Evolutionary conservation across 2,329 filamentous ascomycete genomes (phyloP).

Genomic region (Gyromitra esculenta): DNA sequence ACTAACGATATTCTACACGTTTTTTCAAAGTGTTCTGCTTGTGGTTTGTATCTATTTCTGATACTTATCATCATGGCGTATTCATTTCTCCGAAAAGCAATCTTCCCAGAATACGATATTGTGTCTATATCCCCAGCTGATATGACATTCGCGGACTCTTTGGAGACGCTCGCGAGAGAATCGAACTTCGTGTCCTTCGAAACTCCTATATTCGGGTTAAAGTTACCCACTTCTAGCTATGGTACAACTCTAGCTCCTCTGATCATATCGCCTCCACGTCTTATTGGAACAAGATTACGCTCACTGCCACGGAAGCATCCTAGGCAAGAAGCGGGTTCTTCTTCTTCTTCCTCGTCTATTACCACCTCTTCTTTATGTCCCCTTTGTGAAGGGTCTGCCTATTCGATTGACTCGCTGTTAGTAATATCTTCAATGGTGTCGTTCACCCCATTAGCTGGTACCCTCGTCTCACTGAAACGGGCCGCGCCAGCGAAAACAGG

Average conservation of each 20-base stretch:
- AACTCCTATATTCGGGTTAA: slow-evolving; percentile 13
- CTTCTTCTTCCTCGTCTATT: background rate
- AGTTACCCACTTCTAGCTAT: background rate
- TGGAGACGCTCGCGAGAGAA: background rate
- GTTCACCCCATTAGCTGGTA: background rate
- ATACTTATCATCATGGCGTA: background rate
- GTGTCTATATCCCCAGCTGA: background rate
- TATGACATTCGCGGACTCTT: background rate
- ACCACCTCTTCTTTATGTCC: background rate
- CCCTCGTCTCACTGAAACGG: background rate
- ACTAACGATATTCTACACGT: background rate
- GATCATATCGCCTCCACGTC: background rate
- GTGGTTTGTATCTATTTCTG: background rate
- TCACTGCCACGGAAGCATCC: background rate
- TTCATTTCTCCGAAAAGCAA: background rate
- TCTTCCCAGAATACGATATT: background rate
- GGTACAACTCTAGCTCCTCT: background rate
- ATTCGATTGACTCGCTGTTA: background rate
- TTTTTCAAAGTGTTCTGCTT: background rate
- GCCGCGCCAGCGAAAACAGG: background rate
- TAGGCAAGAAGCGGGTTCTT: background rate
- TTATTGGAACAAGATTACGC: background rate
- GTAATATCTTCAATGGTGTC: background rate
- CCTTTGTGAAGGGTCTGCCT: background rate
- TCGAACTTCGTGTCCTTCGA: slow-evolving; percentile 23